Evolutionary conservation across 306 rosid species (phyloP).

Genomic region (Sechiopsis laciniata): DNA sequence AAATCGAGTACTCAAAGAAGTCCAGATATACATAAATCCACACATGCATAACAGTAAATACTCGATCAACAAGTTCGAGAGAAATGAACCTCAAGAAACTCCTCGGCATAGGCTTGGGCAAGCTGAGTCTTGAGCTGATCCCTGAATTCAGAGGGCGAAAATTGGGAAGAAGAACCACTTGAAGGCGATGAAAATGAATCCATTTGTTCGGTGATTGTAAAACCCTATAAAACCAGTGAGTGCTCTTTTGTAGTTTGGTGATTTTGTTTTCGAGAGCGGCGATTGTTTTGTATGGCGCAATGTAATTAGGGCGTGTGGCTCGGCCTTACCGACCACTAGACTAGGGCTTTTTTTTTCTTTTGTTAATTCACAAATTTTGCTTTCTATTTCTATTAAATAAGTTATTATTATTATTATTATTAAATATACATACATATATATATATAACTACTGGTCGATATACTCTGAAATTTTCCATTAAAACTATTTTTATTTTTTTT

Average conservation of each 20-base stretch:
- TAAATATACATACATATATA: too few species aligned
- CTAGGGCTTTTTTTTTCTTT: too few species aligned
- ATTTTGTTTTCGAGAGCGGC: too few species aligned
- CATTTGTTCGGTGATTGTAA: conserved; percentile 32
- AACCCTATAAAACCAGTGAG: conserved; percentile 15
- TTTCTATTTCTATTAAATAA: too few species aligned
- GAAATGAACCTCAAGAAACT: conserved; percentile 72
- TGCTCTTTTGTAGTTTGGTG: not conserved
- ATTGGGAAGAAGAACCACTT: conserved; percentile 38
- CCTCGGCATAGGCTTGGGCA: conserved; percentile 88
- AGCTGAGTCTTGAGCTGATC: conserved; percentile 76
- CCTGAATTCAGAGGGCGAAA: conserved; percentile 54
- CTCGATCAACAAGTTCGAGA: not conserved
- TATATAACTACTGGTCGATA: too few species aligned
- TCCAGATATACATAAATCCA: not conserved
- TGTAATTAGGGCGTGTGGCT: too few species aligned
- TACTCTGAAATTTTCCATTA: too few species aligned
- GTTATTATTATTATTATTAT: too few species aligned
- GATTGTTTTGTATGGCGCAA: too few species aligned
- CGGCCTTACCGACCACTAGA: too few species aligned
- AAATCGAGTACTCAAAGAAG: not conserved
- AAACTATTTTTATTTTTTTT: too few species aligned
- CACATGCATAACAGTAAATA: not conserved
- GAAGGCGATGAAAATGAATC: conserved; percentile 70
- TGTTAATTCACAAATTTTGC: too few species aligned